These are phyloP conservation scores for Ammopiptanthus mongolicus DNA, from an alignment of 306 rosid species.

Conservation along the genomic window DNA sequence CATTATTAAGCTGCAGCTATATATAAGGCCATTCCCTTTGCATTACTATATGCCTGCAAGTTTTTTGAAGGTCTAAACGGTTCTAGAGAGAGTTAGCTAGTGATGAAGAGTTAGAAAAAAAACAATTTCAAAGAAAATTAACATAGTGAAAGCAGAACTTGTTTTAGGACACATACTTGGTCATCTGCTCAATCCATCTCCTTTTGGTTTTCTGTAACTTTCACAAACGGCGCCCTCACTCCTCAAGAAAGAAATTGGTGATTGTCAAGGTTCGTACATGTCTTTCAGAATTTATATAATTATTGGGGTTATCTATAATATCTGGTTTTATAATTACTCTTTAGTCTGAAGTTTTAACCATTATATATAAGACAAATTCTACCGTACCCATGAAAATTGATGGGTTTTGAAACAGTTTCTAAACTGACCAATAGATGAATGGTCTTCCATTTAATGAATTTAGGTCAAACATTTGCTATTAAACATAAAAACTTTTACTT, in stretches of 20 bases:
- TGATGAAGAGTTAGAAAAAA: neutral
- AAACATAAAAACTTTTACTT: no score
- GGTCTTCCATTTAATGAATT: no score
- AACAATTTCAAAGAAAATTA: neutral
- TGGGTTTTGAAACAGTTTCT: no score
- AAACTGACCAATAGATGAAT: no score
- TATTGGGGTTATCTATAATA: neutral
- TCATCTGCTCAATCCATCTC: neutral
- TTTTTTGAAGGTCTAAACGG: neutral
- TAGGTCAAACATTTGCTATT: no score
- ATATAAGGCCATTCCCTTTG: conserved; percentile 4
- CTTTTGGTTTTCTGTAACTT: neutral
- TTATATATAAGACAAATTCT: no score
- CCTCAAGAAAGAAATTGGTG: neutral
- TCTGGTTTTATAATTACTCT: neutral
- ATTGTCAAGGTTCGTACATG: neutral
- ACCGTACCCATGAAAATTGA: no score
- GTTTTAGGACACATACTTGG: neutral
- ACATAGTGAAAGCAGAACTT: neutral
- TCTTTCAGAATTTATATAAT: neutral
- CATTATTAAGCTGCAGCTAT: neutral
- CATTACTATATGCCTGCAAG: neutral
- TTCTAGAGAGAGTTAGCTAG: neutral
- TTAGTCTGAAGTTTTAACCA: neutral
- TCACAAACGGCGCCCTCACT: neutral